Evolutionary conservation across 768 basidiomycete genomes (phyloP), one percentile per base, ranked within the genome.

Genomic region (Amanita rubescens): DNA sequence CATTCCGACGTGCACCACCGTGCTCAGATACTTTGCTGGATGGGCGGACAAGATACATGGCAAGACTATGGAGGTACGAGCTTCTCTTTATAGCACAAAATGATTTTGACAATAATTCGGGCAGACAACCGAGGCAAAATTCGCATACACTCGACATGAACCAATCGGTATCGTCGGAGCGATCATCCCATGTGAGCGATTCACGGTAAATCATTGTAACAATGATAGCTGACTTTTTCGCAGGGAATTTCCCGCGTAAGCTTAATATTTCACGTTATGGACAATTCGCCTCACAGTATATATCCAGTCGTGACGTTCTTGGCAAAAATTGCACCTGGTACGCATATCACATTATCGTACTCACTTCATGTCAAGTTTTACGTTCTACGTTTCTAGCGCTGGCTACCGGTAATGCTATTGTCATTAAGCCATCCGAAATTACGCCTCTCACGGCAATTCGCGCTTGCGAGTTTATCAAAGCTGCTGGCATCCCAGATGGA

Each of bases 31-130:
- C 70, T 94, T 85, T 60, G 88, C 82, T 44, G 92, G 91, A 25
- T 87, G 87, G 82, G 87, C 90, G 25, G 92, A 92, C 73, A 94
- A 93, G 71, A 67, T 84, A 51, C 71, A 74, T 2, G 88, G 85
- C 9, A 79, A 87, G 64, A 80, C 79, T 8, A 80, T 89, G 62
- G 87, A 90, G 61, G 65, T 66, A 19, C 14, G n/a, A 14, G n/a
- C 3, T 4, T 38, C 20, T n/a, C n/a, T n/a, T n/a, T n/a, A 15
- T 10, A 15, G 4, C 11, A 7, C 33, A 11, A 11, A 39, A 12
- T 20, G 2, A 32, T 3, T 35, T 17, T 9, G 4, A n/a, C n/a
- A 41, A 25, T 42, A 32, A 51, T 2, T 8, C n/a, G 6, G 34
- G n/a, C 53, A 65, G 65, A 68, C 66, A 4, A 61, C 58, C 46